Evolutionary conservation across 225 moss, liverwort and hornwort genomes (phyloP).

Genomic region (Marchantia polymorpha): DNA sequence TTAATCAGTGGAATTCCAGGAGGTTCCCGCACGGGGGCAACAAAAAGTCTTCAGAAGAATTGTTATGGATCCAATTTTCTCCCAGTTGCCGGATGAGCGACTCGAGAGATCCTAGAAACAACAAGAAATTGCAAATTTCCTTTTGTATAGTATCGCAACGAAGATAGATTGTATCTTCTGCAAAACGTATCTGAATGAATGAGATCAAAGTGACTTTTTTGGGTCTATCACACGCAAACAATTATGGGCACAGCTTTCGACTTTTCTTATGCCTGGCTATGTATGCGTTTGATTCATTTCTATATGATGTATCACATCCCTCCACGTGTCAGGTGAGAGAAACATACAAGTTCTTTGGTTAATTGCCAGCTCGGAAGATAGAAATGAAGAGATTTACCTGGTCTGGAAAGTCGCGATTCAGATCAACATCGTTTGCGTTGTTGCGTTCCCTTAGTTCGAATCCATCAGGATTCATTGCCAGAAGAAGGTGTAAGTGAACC

Average conservation of each 20-base stretch:
- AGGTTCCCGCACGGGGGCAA: too few species aligned
- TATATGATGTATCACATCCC: too few species aligned
- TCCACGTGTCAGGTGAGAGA: too few species aligned
- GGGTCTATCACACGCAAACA: too few species aligned
- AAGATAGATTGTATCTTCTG: not conserved
- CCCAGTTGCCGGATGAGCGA: not conserved
- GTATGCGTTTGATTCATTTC: too few species aligned
- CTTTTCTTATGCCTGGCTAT: too few species aligned
- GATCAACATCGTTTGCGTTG: constrained; percentile 69
- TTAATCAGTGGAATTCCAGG: too few species aligned
- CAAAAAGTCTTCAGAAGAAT: too few species aligned
- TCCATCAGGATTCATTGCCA: constrained; percentile 93
- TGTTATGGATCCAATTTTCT: too few species aligned
- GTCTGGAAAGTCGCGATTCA: constrained; percentile 94
- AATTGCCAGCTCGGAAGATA: not conserved
- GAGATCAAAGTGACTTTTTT: not conserved
- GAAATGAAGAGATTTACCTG: constrained; percentile 50
- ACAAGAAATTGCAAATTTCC: not conserved
- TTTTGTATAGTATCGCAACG: not conserved
- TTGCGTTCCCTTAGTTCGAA: constrained; percentile 62
- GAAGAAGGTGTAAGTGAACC: constrained; percentile 85
- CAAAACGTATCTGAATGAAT: not conserved
- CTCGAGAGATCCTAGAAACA: not conserved
- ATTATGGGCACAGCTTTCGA: too few species aligned
- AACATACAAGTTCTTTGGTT: too few species aligned